Evolutionary conservation across 352 stramenopile genomes (phyloP), one percentile per base, ranked within the genome.

Genomic region (Phytopythium litorale): DNA sequence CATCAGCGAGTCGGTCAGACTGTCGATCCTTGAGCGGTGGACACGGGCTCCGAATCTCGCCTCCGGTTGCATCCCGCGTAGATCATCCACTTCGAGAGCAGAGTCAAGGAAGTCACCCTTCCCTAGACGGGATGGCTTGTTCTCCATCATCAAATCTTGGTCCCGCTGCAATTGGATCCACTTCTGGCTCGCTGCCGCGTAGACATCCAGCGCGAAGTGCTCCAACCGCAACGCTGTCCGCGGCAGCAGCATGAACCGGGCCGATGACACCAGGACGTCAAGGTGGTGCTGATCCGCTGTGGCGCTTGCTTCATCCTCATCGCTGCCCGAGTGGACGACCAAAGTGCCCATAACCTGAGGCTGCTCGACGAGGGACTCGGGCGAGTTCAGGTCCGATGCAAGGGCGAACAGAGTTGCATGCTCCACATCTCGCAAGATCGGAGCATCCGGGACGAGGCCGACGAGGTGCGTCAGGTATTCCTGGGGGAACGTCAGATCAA

Each of bases 1-100:
- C 57, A 76, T 80, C 19, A 84, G 57, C 7, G 74, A 81, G 53
- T 88, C 78, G 19, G 74, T 72, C 40, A 88, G 73, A 48, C 81
- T 89, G 64, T 85, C 76, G 48, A 69, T 85, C 58, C 80, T 65
- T 53, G 66, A 65, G 37, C 70, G 73, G 53, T 76, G 56, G 46
- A 58, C 46, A 16, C 66, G 63, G 16, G 67, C 62, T 53, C 56
- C 58, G 65, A 76, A 78, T 13, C 56, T 72, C n/a, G 53, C 62
- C 52, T 73, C 68, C n/a, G 60, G 43, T 28, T 58, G 60, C 38
- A 73, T 56, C 37, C 28, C 64, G 15, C 59, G 66, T 50, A 56
- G 68, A 7, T 75, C 72, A 9, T 68, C 58, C 7, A 68, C 57
- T 19, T 74, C 71, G 55, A 63, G 32, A 1, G 52, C 60, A n/a